Percentiles rank a stretch among this genome's conserved stretches.
Evolutionary conservation across 106 monocot species (phyloP).

Genomic region (Phalaenopsis equestris): DNA sequence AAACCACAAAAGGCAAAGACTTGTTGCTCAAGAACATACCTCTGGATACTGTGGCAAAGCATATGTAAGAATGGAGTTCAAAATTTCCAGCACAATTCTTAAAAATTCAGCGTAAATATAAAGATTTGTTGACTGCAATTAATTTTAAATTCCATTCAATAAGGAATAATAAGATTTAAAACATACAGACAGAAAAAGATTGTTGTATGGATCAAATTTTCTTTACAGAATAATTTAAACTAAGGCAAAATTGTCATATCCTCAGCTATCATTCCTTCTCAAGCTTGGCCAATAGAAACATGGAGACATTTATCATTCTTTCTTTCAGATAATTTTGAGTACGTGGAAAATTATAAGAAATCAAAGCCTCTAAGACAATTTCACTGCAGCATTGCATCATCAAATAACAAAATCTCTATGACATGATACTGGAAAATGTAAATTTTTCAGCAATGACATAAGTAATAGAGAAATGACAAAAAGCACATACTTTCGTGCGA

Average conservation of each 20-base stretch:
- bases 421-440: too few relatives aligned
- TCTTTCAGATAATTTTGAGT: constrained; percentile 72
- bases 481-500: constrained; percentile 68
- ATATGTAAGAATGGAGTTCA: constrained; percentile 91
- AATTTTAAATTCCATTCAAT: constrained; percentile 3
- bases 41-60: constrained; percentile 86
- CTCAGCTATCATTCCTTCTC: constrained; percentile 28
- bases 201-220: not conserved
- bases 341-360: constrained; percentile 30
- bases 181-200: not conserved
- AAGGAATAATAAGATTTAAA: constrained; percentile 6
- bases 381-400: not conserved
- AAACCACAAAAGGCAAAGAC: not conserved
- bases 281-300: constrained; percentile 35
- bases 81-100: constrained; percentile 84
- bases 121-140: constrained; percentile 83
- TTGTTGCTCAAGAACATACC: constrained; percentile 23
- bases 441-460: not conserved
- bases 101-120: constrained; percentile 91
- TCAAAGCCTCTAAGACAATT: constrained; percentile 1
- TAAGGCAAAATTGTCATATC: constrained; percentile 51
- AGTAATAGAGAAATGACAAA: constrained; percentile 6
- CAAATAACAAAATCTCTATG: not conserved
- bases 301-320: constrained; percentile 49
- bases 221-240: not conserved